Evolutionary conservation across 164 flowering plant genomes (phyloP), one percentile per base, ranked within the genome.

Genomic region (Piper longum): DNA sequence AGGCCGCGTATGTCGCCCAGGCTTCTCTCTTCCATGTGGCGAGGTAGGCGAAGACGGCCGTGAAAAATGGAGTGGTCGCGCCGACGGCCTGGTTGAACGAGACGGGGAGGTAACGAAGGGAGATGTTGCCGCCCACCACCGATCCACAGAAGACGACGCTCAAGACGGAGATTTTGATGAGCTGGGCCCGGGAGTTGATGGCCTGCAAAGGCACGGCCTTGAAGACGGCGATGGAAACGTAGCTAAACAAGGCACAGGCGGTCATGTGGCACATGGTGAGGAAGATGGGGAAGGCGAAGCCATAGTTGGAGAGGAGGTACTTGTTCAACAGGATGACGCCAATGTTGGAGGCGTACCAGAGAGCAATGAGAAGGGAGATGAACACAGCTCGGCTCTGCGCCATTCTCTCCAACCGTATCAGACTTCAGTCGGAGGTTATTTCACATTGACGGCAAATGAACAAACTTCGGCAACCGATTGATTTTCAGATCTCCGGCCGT

Each of bases 241-340:
- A 83, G 75, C 95, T 87, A 63, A 85, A 79, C 19, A 79, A 6
- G 4, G 95, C 84, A 64, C 95, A 87, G 16, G 95, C 90, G 2
- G 87, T 60, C 95, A 87, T 87, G 71, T 87, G 95, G 64, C 95
- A 87, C 87, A 87, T 83, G 60, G 95, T 87, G 67, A 87, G 83
- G 77, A 87, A 83, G 66, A 87, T 85, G 48, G 95, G 95, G 75
- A 78, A 87, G 54, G 75, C 61, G 81, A 85, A 85, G 19, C 83
- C 87, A 69, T 83, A 85, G 64, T 81, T 87, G 48, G 87, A 80
- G 59, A 87, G 82, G 19, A 87, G 59, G 71, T 67, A 79, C 69
- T 87, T 87, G 84, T 87, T 87, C 45, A 87, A 78, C 19, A 87
- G 83, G 17, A 87, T 75, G 43, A 87, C 90, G 2, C 90, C 89